Base-by-base conservation (phyloP, 441 rosid genomes). In the Eugenia klotzschiana region DNA sequence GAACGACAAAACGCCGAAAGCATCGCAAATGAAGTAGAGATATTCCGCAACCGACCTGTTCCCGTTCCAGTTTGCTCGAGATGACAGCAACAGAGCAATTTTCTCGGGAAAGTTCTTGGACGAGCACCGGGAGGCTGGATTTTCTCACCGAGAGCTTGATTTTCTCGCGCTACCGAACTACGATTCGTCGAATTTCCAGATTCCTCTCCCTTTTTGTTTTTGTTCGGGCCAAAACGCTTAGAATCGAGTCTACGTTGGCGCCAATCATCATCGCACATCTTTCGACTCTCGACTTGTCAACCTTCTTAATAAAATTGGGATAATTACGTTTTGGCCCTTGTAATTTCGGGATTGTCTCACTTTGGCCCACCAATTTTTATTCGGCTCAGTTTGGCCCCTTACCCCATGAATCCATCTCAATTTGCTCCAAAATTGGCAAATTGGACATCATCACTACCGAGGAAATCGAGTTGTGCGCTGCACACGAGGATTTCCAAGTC, bases 151-250 rank as follows among this genome's bases (percentile, higher is more conserved):
- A 37, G 77, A 25, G 77, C 27, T 22, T 3, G 46, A 11, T 37
- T 9, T 20, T 37, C 49, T 69, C 25, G 46, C 77, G 46, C 46
- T 33, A 37, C 77, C 25, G 15, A 20, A 33, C 46, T 1, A 8
- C 77, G 73, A 29, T 4, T 29, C 41, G 6, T 60, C 41, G 73
- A 8, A 20, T 60, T 8, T 60, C 12, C 73, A 16, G 73, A 60
- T 2, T 29, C 40, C 23, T 16, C 40, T 26, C 7, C 2, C 1
- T 15, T 0, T 25, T 10, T 14, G 0, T 1, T 2, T 4, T 1
- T 2, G 0, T 60, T 7, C 27, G 52, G 52, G 52, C 52, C 52
- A 3, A 15, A 51, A n/a, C 7, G 52, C 8, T 16, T 51, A 5
- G 53, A 5, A 16, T 16, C 18, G 53, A 51, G 53, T 27, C 41